Evolutionary conservation across 805 yeast genomes (phyloP), one percentile per base, ranked within the genome.

Genomic region (Ogataea parapolymorpha): DNA sequence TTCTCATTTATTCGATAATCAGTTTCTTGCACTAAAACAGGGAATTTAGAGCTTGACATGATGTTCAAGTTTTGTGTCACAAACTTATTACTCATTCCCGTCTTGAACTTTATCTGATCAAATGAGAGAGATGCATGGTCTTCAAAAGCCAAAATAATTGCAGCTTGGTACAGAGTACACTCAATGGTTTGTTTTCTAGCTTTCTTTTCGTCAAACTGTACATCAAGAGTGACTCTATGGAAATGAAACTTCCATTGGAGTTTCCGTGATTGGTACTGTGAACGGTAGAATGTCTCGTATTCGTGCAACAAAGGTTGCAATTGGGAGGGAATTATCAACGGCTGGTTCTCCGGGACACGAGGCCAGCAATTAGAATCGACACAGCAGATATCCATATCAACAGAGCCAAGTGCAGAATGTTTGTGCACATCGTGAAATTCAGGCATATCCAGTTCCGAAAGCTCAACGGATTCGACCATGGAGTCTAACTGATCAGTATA

Each of bases 131-230:
- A 8, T 9, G 63, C 61, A 2, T 27, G 11, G 0, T 65, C 58
- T 31, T 69, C 67, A 45, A 71, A 74, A 12, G 66, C 52, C 11
- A 66, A 41, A 3, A 74, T 46, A 0, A 72, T 60, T 1, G 65
- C 54, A 0, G 75, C 75, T 48, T 73, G 77, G 33, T 67, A 63
- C n/a, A 72, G 48, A 28, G 72, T 70, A 14, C 73, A 64, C 2
- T 56, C 58, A 13, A 56, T 32, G 11, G 49, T 27, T 28, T 50
- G 51, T 5, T 15, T 7, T 17, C 23, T 27, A 2, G 37, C n/a
- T 6, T 34, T 10, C 9, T 51, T 40, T 10, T 45, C 45, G 12
- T 54, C 54, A 46, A 72, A 71, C 15, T 53, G 44, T 2, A 62
- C 63, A 11, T 48, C 43, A 12, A 74, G 56, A 0, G 54, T 48